Conservation (phyloP, 78 protist species). For the Dictyostelium capitatum region DNA sequence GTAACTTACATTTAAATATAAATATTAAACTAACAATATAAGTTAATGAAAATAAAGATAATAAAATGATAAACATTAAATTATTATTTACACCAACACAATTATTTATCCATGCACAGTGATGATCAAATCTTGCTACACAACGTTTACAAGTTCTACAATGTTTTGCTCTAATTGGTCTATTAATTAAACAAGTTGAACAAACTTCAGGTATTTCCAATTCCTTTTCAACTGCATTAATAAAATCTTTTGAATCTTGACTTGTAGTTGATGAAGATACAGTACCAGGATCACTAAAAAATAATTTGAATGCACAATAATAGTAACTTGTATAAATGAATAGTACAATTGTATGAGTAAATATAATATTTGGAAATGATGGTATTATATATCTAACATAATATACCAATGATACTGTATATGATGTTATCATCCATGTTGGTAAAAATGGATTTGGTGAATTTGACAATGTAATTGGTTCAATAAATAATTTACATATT, state of each 20-base stretch:
- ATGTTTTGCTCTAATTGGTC: constrained; percentile 85
- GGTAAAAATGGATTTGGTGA: constrained; percentile 67
- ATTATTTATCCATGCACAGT: constrained; percentile 88
- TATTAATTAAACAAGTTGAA: constrained; percentile 67
- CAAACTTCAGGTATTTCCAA: constrained; percentile 62
- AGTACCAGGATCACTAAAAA: constrained; percentile 60
- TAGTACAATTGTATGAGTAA: constrained; percentile 16
- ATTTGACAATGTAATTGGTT: constrained; percentile 22
- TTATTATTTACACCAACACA: constrained; percentile 87
- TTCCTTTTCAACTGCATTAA: constrained; percentile 40
- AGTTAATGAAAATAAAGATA: background rate
- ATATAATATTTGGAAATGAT: constrained; percentile 30
- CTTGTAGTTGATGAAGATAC: background rate
- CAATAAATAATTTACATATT: constrained; percentile 40
- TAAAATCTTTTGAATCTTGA: constrained; percentile 69
- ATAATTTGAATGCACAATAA: constrained; percentile 34
- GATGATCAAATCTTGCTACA: constrained; percentile 90
- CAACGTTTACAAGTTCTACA: constrained; percentile 84
- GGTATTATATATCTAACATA: constrained; percentile 43
- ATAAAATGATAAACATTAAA: constrained; percentile 44
- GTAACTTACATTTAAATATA: constrained; percentile 39
- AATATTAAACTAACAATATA: constrained; percentile 41
- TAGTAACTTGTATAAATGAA: background rate
- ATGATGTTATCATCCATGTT: constrained; percentile 52
- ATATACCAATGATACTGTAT: constrained; percentile 5